These are phyloP conservation scores for Rhodotorula sp. DNA, from an alignment of 1,284 basidiomycete species.

Conservation along the genomic window DNA sequence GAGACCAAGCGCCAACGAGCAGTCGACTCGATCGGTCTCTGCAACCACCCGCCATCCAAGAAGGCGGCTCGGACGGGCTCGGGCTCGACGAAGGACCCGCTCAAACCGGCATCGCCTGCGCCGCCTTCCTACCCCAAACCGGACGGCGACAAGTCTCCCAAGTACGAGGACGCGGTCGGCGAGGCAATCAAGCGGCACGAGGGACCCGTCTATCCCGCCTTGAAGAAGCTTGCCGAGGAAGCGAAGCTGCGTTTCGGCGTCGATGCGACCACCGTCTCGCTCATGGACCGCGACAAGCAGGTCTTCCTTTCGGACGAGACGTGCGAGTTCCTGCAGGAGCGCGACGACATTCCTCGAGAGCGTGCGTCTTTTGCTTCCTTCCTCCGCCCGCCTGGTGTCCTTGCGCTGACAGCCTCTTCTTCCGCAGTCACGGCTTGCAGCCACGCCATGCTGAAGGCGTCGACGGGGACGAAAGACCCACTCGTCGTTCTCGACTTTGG, in stretches of 20 bases:
- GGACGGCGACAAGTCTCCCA: background rate
- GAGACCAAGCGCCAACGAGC: constrained; percentile 31
- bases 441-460: constrained; percentile 33
- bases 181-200: constrained; percentile 4
- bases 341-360: constrained; percentile 11
- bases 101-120: background rate
- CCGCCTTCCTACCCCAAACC: background rate
- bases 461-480: constrained; percentile 30
- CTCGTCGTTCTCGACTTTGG: constrained; percentile 37
- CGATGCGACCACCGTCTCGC: constrained; percentile 22
- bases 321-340: constrained; percentile 8
- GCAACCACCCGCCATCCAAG: background rate
- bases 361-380: constrained; percentile 7
- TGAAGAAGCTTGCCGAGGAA: constrained; percentile 24
- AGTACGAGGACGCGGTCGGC: background rate
- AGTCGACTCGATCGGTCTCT: constrained; percentile 23
- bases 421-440: constrained; percentile 24
- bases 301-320: constrained; percentile 29
- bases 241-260: constrained; percentile 27
- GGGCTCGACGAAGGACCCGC: background rate
- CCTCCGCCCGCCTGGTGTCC: background rate
- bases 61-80: background rate
- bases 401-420: background rate
- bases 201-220: constrained; percentile 8
- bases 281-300: constrained; percentile 34